These are phyloP conservation scores for Eimeria praecox DNA, from an alignment of 169 alveolate species.

Conservation along the genomic window DNA sequence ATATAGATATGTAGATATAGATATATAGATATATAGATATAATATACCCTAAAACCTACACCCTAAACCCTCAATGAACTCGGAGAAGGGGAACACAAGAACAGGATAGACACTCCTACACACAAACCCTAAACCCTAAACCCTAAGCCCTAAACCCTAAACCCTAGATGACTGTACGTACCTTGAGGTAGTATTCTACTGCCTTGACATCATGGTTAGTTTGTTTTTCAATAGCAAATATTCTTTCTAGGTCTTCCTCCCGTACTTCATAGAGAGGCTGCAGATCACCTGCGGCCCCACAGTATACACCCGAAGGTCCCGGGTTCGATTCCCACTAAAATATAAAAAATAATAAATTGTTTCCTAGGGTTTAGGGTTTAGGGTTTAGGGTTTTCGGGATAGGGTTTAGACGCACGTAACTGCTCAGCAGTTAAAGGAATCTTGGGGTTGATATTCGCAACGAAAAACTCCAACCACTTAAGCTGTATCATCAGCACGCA, in stretches of 20 bases:
- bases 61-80: too few species aligned
- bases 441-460: neutral
- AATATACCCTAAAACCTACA: too few species aligned
- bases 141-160: constrained; percentile 37
- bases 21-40: too few species aligned
- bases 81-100: too few species aligned
- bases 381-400: constrained; percentile 25
- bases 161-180: constrained; percentile 7
- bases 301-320: neutral
- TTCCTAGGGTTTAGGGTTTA: neutral
- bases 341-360: too few species aligned
- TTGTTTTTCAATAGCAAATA: constrained; percentile 21
- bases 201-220: constrained; percentile 82
- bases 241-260: neutral
- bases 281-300: constrained; percentile 22
- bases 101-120: neutral
- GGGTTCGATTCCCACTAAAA: neutral
- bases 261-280: neutral
- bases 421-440: neutral
- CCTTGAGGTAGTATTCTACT: constrained; percentile 47
- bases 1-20: too few species aligned
- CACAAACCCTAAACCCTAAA: constrained; percentile 26
- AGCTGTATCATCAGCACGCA: neutral
- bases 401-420: neutral
- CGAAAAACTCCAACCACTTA: neutral